Evolutionary conservation across 176 grass and related monocot species (phyloP).

Genomic region (Cocos nucifera): DNA sequence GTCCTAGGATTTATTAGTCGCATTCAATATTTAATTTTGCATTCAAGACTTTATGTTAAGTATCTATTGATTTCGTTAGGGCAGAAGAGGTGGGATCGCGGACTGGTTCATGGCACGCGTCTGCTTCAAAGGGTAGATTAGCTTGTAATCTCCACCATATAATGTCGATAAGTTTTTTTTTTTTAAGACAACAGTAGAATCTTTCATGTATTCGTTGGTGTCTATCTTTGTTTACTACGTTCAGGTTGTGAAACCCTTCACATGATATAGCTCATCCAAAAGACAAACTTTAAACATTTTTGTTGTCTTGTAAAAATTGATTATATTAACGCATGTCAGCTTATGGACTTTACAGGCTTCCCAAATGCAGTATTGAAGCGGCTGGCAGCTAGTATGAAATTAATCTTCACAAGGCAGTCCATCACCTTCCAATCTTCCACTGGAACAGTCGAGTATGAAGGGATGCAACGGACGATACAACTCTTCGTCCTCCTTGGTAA

Average conservation of each 20-base stretch:
- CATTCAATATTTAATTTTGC: background rate
- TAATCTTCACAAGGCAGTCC: slow-evolving; percentile 43
- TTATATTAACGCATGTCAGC: too few relatives aligned
- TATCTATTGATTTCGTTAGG: slow-evolving; percentile 28
- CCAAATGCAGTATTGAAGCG: slow-evolving; percentile 8
- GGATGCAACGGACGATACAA: too few relatives aligned
- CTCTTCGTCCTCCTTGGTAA: too few relatives aligned
- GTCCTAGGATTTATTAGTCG: background rate
- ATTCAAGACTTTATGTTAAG: slow-evolving; percentile 5
- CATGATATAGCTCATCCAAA: background rate
- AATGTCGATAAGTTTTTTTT: background rate
- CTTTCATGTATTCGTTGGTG: too few relatives aligned
- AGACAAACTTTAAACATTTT: too few relatives aligned
- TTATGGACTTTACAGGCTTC: slow-evolving; percentile 15
- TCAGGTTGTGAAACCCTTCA: background rate
- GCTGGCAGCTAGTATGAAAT: slow-evolving; percentile 16
- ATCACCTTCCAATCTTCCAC: slow-evolving; percentile 43
- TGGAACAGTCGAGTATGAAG: too few relatives aligned
- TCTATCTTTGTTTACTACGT: too few relatives aligned
- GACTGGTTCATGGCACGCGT: slow-evolving; percentile 34
- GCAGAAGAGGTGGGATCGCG: slow-evolving; percentile 65
- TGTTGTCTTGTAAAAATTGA: too few relatives aligned
- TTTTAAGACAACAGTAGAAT: background rate
- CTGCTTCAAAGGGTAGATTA: slow-evolving; percentile 37
- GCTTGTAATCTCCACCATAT: too few relatives aligned